These are phyloP conservation scores for Melastoma malabathricum DNA, from an alignment of 345 rosid species.

Conservation along the genomic window DNA sequence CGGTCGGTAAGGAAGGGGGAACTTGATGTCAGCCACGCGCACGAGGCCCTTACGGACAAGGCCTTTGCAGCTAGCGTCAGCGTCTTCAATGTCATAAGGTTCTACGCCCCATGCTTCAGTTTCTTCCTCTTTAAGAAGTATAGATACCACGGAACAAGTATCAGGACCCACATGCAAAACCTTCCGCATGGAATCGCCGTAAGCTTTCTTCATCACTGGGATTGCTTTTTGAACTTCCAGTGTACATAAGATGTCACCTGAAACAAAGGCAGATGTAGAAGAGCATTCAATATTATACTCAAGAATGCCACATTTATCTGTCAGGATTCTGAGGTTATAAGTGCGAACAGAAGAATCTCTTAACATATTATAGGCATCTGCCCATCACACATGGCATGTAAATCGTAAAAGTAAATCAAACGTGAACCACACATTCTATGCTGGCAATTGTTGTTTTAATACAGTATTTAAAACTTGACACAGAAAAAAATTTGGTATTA, in stretches of 20 bases:
- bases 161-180: slow-evolving; percentile 95
- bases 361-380: too few species aligned
- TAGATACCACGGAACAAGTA: slow-evolving; percentile 76
- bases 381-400: too few species aligned
- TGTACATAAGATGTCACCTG: slow-evolving; percentile 78
- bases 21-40: slow-evolving; percentile 90
- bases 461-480: background rate
- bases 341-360: background rate
- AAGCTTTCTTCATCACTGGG: slow-evolving; percentile 67
- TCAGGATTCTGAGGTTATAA: background rate
- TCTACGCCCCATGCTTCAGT: slow-evolving; percentile 97
- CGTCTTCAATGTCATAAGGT: slow-evolving; percentile 94
- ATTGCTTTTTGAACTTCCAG: slow-evolving; percentile 69
- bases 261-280: background rate
- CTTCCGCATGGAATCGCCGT: slow-evolving; percentile 85
- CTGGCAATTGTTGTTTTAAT: too few species aligned
- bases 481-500: slow-evolving; percentile 6
- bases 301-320: background rate
- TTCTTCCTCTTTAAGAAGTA: slow-evolving; percentile 71
- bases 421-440: too few species aligned
- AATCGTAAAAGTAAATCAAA: too few species aligned
- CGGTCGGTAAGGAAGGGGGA: slow-evolving; percentile 70
- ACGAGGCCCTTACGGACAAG: slow-evolving; percentile 79
- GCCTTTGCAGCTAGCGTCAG: slow-evolving; percentile 61
- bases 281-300: background rate